Evolutionary conservation across 352 stramenopile species (phyloP), one percentile per base, ranked within the genome.

Genomic region (Globisporangium cystogenes): DNA sequence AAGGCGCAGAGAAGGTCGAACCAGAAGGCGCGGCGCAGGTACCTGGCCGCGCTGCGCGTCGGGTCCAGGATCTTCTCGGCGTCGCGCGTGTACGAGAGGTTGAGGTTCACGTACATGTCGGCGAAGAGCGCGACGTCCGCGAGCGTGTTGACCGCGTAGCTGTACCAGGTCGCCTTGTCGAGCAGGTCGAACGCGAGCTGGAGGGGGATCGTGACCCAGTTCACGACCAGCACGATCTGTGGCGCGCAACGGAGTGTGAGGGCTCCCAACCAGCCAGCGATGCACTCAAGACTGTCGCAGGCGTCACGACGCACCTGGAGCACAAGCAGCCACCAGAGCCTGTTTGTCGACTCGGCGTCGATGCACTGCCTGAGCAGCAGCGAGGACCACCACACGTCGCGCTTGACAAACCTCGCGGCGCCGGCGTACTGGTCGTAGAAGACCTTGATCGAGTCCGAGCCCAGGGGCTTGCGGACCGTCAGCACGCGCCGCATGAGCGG

Each of bases 81-180:
- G 35, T 86, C 57, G 8, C 64, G 43, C 5, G 56, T 67, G 53
- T 78, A 88, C 6, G 74, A 82, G 0, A 86, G 56, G 14, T 74
- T 82, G 24, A 85, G 70, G 49, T 86, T 88, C 6, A 85, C 24
- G n/a, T 83, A 59, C 5, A 88, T 51, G 26, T 86, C 75, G 11
- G 62, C 53, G 10, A 60, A 59, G 5, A 87, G 43, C 1, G 65
- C 41, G 12, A 68, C 5, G 39, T 71, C 69, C 7, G 64, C 67
- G 12, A 85, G 6, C 0, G 43, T 36, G 42, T 86, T 80, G 0
- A 70, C 1, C 3, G 50, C 14, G 24, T 59, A 46, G 35, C 70
- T 68, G 24, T 62, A 55, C 66, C 69, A 74, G 5, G 63, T 64
- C 0, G 67, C 60, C 1, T 53, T 51, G 27, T 74, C 60, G 46